Conservation (phyloP, 305 asterid species). For the Nicotiana rustica region DNA sequence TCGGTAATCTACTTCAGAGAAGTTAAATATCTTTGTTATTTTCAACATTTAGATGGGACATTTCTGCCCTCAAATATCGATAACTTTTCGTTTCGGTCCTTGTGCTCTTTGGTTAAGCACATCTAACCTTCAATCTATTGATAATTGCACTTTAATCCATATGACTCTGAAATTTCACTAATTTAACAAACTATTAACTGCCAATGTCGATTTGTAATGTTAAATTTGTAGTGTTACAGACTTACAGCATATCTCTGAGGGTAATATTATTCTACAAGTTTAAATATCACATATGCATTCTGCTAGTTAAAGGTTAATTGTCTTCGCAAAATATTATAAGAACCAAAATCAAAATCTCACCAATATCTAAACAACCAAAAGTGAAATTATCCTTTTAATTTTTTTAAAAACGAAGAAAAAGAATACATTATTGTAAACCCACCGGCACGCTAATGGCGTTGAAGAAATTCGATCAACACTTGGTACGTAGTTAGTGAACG, state of each 20-base stretch:
- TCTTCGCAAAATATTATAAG: no score
- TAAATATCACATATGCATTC: neutral
- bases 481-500: neutral
- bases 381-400: no score
- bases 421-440: neutral
- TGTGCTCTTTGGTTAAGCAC: neutral
- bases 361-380: no score
- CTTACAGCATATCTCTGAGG: neutral
- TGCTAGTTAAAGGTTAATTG: no score
- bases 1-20: no score
- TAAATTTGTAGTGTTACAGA: neutral
- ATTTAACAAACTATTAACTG: neutral
- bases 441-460: neutral
- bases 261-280: no score
- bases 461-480: neutral
- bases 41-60: no score
- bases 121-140: no score
- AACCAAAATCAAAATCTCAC: no score
- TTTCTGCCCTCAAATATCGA: neutral
- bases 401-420: neutral
- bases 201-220: neutral
- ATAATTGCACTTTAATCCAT: neutral
- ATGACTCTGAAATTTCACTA: no score
- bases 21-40: no score
- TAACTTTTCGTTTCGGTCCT: neutral